A percentile compares a stretch with the other conserved stretches of the same genome.
Evolutionary conservation across 1,139 yeast genomes (phyloP).

Genomic region (Insectozyma bohioensis): DNA sequence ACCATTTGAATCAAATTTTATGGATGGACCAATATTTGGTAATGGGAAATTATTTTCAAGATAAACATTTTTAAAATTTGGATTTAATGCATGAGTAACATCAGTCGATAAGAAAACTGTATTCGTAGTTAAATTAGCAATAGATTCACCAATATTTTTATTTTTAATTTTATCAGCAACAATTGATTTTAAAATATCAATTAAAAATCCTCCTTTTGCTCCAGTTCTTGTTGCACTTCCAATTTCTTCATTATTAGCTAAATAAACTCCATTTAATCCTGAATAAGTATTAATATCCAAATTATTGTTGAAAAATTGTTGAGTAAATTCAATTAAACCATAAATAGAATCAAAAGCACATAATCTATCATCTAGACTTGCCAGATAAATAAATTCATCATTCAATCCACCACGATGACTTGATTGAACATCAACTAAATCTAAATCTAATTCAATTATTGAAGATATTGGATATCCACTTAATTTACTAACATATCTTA

Average conservation of each 20-base stretch:
- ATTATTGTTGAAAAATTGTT: slow-evolving; percentile 16
- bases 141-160: slow-evolving; percentile 13
- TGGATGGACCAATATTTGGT: slow-evolving; percentile 72
- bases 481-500: slow-evolving; percentile 55
- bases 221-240: slow-evolving; percentile 62
- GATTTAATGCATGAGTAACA: slow-evolving; percentile 64
- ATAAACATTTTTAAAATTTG: slow-evolving; percentile 61
- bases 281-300: slow-evolving; percentile 25
- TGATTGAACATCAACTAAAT: slow-evolving; percentile 62
- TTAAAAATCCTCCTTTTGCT: slow-evolving; percentile 51
- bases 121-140: slow-evolving; percentile 40
- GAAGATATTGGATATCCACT: slow-evolving; percentile 51
- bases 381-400: slow-evolving; percentile 62
- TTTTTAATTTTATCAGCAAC: slow-evolving; percentile 6
- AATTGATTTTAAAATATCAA: slow-evolving; percentile 12
- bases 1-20: slow-evolving; percentile 74
- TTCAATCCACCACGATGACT: slow-evolving; percentile 62
- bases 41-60: slow-evolving; percentile 73
- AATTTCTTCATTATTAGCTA: slow-evolving; percentile 64
- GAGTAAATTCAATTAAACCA: slow-evolving; percentile 45
- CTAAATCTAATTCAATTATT: slow-evolving; percentile 58
- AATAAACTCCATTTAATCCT: slow-evolving; percentile 49
- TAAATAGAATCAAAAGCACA: slow-evolving; percentile 61
- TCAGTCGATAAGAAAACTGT: slow-evolving; percentile 64
- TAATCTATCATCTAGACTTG: slow-evolving; percentile 65